Evolutionary conservation across 2,329 filamentous ascomycete species (phyloP).

Genomic region (Aureobasidium sp.): DNA sequence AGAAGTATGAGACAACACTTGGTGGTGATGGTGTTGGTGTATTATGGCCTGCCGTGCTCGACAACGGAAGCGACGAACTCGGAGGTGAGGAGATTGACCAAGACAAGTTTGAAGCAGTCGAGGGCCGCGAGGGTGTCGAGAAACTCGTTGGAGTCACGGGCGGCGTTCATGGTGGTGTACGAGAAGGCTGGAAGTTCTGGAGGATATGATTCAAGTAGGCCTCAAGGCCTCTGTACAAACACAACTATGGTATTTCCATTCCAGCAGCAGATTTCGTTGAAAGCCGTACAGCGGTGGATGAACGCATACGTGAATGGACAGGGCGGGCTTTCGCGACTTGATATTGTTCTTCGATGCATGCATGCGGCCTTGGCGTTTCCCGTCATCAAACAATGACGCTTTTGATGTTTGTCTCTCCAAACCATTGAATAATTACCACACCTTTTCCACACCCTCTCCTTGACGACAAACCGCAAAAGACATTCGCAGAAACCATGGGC

Average conservation of each 20-base stretch:
- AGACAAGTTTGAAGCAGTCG: constrained; percentile 76
- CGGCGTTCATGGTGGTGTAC: constrained; percentile 18
- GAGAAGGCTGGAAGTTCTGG: constrained; percentile 30
- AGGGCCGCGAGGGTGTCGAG: constrained; percentile 79
- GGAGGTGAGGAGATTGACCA: constrained; percentile 89
- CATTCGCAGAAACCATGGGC: constrained; percentile 21
- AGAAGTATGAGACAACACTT: constrained; percentile 78
- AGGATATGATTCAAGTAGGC: constrained; percentile 12
- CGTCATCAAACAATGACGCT: constrained; percentile 7
- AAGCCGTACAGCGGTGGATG: too few relatives aligned
- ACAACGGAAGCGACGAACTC: constrained; percentile 71
- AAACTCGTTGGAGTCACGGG: constrained; percentile 66
- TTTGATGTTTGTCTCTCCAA: neutral
- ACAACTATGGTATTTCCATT: neutral
- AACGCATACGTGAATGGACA: neutral
- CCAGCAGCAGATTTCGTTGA: too few relatives aligned
- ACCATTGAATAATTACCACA: neutral
- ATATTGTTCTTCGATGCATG: constrained; percentile 1
- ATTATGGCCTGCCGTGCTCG: constrained; percentile 82
- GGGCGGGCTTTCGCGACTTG: neutral
- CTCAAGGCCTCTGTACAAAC: neutral
- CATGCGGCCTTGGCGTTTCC: constrained; percentile 3
- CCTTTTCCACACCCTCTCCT: neutral
- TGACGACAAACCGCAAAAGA: neutral
- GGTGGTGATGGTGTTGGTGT: constrained; percentile 92